Evolutionary conservation across 106 monocot genomes (phyloP).

Genomic region (Dendrobium nobile): DNA sequence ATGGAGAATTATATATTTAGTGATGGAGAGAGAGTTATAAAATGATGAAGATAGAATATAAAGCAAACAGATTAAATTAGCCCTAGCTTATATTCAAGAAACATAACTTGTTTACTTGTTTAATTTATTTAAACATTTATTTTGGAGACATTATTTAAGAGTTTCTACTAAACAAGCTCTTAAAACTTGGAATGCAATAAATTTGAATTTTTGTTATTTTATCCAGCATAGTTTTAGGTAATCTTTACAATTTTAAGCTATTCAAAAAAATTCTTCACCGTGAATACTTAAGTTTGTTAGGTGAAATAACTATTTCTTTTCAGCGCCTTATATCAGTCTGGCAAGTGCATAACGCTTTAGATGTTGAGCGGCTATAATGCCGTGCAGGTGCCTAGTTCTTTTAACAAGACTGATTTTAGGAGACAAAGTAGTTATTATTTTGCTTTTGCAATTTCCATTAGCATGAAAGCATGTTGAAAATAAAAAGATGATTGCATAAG

Average conservation of each 20-base stretch:
- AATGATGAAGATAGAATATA: neutral
- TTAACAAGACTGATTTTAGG: neutral
- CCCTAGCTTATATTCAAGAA: neutral
- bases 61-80: neutral
- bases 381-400: neutral
- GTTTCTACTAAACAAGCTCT: neutral
- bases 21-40: neutral
- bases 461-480: neutral
- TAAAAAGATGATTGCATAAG: too few relatives aligned
- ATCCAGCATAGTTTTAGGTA: neutral
- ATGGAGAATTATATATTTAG: neutral
- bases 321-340: neutral
- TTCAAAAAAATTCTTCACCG: neutral
- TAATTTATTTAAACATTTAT: neutral
- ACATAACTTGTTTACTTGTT: neutral
- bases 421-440: neutral
- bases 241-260: neutral
- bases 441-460: neutral
- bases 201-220: too few relatives aligned
- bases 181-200: neutral
- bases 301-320: neutral
- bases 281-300: neutral
- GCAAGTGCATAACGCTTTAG: neutral
- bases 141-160: neutral
- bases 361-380: neutral